These are phyloP conservation scores for Hericium rajendrae DNA, from an alignment of 768 basidiomycete genomes.

Conservation along the genomic window DNA sequence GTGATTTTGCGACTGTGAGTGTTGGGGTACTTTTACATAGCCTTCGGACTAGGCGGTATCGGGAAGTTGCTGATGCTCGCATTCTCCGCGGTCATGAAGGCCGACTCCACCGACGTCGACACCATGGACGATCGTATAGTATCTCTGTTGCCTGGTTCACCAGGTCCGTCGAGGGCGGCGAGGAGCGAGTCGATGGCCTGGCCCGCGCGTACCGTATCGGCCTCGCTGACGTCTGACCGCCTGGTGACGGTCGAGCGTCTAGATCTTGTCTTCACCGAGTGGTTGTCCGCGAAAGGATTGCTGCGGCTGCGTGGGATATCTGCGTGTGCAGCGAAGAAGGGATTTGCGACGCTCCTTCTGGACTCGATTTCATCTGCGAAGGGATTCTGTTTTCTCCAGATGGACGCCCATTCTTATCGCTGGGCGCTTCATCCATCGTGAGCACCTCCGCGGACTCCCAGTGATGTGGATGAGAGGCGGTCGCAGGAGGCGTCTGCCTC, in stretches of 20 bases:
- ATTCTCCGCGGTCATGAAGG: background rate
- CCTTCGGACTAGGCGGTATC: constrained; percentile 5
- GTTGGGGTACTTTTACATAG: constrained; percentile 4
- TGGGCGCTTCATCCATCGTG: constrained; percentile 3
- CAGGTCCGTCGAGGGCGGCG: constrained; percentile 7
- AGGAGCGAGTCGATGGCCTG: constrained; percentile 10
- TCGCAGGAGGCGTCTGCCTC: constrained; percentile 11
- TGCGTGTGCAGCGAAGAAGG: constrained; percentile 10
- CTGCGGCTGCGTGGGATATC: constrained; percentile 1
- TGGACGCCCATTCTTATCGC: background rate
- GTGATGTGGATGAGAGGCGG: constrained; percentile 5
- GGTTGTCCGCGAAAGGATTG: constrained; percentile 10
- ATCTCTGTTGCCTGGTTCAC: background rate
- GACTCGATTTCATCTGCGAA: constrained; percentile 5
- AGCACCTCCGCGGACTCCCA: constrained; percentile 16
- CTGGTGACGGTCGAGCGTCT: constrained; percentile 4
- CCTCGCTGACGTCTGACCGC: constrained; percentile 3
- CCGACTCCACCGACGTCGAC: background rate
- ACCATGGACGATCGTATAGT: background rate
- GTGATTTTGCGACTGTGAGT: background rate
- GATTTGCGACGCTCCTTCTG: constrained; percentile 3
- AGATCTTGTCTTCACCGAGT: constrained; percentile 3
- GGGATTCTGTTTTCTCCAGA: background rate
- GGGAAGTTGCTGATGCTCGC: background rate
- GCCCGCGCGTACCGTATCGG: background rate